A percentile compares a stretch with the other conserved stretches of the same genome.
Conservation (phyloP, 2,329 filamentous ascomycete genomes). For the Arthrobotrys musiformis region DNA sequence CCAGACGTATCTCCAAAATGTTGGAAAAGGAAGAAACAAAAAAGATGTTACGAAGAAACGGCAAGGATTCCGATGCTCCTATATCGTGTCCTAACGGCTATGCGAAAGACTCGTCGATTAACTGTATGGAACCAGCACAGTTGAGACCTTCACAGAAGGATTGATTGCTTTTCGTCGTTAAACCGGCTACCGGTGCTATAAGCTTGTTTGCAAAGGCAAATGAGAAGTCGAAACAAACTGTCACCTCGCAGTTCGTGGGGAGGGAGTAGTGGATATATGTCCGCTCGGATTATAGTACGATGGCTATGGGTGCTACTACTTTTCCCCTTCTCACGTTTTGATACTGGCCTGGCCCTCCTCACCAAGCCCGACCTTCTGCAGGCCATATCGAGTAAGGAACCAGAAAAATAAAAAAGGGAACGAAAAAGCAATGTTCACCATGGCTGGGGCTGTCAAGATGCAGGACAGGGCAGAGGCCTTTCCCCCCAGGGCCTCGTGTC, state of each 20-base stretch:
- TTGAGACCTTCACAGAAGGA: constrained; percentile 55
- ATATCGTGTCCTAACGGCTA: constrained; percentile 12
- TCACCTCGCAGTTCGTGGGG: constrained; percentile 47
- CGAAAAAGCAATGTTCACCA: constrained; percentile 42
- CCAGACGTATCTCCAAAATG: constrained; percentile 16
- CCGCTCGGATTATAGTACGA: constrained; percentile 41
- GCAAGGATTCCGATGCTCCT: constrained; percentile 1
- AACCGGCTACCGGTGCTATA: constrained; percentile 33
- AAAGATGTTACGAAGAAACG: constrained; percentile 6
- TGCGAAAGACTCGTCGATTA: constrained; percentile 33
- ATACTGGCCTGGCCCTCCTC: constrained; percentile 21
- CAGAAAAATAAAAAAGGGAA: constrained; percentile 41
- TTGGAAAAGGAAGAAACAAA: constrained; percentile 14
- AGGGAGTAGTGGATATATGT: constrained; percentile 54
- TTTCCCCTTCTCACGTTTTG: constrained; percentile 52
- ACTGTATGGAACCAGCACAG: constrained; percentile 42
- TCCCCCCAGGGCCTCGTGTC: constrained; percentile 50
- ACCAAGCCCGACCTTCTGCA: constrained; percentile 47
- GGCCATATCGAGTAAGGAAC: constrained; percentile 48
- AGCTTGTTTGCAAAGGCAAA: constrained; percentile 56
- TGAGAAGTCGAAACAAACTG: constrained; percentile 55
- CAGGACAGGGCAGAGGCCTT: constrained; percentile 24
- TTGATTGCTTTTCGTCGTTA: constrained; percentile 38
- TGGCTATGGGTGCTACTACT: constrained; percentile 27
- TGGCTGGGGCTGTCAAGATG: constrained; percentile 46